Evolutionary conservation across 2,329 filamentous ascomycete genomes (phyloP), one percentile per base, ranked within the genome.

Genomic region (Xylaria polymorpha): DNA sequence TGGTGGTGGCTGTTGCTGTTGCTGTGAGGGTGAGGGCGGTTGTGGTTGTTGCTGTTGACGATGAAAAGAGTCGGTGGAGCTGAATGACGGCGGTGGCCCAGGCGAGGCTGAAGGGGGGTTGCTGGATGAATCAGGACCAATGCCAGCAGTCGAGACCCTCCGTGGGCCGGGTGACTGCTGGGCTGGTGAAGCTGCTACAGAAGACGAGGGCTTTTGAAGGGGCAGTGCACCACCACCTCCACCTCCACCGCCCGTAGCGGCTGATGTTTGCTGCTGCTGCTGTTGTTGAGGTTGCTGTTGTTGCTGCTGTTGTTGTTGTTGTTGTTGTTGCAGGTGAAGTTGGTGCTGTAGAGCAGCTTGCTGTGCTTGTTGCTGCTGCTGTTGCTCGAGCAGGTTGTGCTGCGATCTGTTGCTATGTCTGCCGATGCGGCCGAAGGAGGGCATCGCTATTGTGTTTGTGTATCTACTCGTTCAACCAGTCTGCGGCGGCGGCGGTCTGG

Each of bases 361-460:
- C 64, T 79, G 76, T 67, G 74, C 75, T 58, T 75, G 73, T 10
- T 68, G 70, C 20, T 72, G 72, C 64, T 75, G 79, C 73, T 76
- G 79, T 74, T 80, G 78, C 77, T 86, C 85, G 75, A 81, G 80
- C 75, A 87, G 82, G 72, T 84, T 83, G 77, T 86, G 85, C 81
- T 87, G 86, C 78, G 86, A 78, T 74, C 69, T 74, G 71, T 78
- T 78, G 71, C 74, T 76, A 58, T 86, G 83, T 82, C 82, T 87
- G 78, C 84, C 83, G 78, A 87, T 80, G 77, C 85, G 85, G 80
- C 82, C 81, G 80, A 87, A 87, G 79, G 80, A 80, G 76, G 83
- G 85, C 86, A 88, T 88, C 81, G 76, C 71, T 73, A 72, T 69
- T 29, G 25, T 29, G 25, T 29, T 29, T 73, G 72, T 67, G 68